A percentile compares a stretch with the other conserved stretches of the same genome.
Evolutionary conservation across 345 rosid species (phyloP).

Genomic region (Hypericum perforatum): DNA sequence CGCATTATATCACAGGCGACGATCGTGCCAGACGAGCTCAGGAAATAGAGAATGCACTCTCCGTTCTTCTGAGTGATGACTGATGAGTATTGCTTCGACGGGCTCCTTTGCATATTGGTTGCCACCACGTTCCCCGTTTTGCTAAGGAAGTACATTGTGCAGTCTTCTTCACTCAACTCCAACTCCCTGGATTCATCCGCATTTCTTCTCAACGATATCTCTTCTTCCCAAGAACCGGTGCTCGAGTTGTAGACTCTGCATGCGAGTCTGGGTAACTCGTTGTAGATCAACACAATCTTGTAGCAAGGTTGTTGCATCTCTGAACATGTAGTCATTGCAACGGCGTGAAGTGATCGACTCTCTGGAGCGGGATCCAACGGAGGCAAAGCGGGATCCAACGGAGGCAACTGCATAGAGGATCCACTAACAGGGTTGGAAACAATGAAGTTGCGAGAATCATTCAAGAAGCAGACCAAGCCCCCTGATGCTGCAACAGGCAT

Average conservation of each 20-base stretch:
- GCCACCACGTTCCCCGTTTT: slow-evolving; percentile 64
- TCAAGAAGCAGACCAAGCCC: slow-evolving; percentile 60
- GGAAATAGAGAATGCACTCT: slow-evolving; percentile 49
- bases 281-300: slow-evolving; percentile 54
- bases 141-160: slow-evolving; percentile 69
- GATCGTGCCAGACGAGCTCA: slow-evolving; percentile 59
- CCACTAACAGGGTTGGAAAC: slow-evolving; percentile 64
- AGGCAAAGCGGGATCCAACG: slow-evolving; percentile 30
- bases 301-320: slow-evolving; percentile 21
- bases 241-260: slow-evolving; percentile 42
- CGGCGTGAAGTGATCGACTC: slow-evolving; percentile 46
- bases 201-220: slow-evolving; percentile 29
- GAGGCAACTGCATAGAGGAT: slow-evolving; percentile 40
- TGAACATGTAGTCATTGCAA: slow-evolving; percentile 42
- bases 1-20: slow-evolving; percentile 52
- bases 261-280: slow-evolving; percentile 50
- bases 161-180: slow-evolving; percentile 24
- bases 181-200: slow-evolving; percentile 19
- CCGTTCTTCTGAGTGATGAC: slow-evolving; percentile 41
- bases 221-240: slow-evolving; percentile 48
- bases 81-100: slow-evolving; percentile 80
- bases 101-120: slow-evolving; percentile 69
- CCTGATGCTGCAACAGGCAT: slow-evolving; percentile 76
- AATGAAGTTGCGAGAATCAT: slow-evolving; percentile 33
- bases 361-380: slow-evolving; percentile 15